Conservation (phyloP, 2,329 filamentous ascomycete genomes). For the Escovopsis sp. region DNA sequence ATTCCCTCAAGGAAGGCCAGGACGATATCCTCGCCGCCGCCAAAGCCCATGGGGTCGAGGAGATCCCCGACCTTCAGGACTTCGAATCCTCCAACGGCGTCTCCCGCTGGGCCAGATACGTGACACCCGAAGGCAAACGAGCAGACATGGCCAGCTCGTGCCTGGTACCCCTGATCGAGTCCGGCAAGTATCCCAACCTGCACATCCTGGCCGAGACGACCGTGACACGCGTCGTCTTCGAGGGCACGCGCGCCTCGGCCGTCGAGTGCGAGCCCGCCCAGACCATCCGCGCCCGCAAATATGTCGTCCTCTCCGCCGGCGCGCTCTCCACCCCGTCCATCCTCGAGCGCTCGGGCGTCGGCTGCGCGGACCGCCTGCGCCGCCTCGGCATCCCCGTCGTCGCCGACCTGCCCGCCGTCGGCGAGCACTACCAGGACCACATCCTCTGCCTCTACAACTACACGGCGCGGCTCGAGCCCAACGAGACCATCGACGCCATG, state of each 20-base stretch:
- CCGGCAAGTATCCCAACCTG: conserved; percentile 36
- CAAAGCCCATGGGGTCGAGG: conserved; percentile 25
- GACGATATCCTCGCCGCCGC: conserved; percentile 36
- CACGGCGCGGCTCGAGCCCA: conserved; percentile 14
- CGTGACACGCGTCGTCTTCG: conserved; percentile 39
- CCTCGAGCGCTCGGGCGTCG: conserved; percentile 49
- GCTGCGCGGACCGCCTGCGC: conserved; percentile 33
- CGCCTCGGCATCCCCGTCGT: conserved; percentile 30
- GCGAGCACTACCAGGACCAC: conserved; percentile 40
- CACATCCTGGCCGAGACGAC: conserved; percentile 43
- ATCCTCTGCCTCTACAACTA: conserved; percentile 40
- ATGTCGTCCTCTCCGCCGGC: conserved; percentile 25
- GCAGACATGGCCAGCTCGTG: conserved; percentile 44
- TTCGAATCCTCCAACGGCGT: conserved; percentile 25
- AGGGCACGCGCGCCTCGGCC: conserved; percentile 37
- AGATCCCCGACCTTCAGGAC: conserved; percentile 39
- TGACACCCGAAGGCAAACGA: conserved; percentile 33
- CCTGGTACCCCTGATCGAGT: conserved; percentile 16
- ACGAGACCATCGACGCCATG: conserved; percentile 34
- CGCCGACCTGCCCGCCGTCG: conserved; percentile 36
- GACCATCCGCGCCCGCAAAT: conserved; percentile 14
- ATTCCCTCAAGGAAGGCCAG: conserved; percentile 23
- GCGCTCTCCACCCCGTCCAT: conserved; percentile 38
- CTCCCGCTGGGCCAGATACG: conserved; percentile 23
- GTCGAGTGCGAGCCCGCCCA: conserved; percentile 38